Base-by-base conservation (phyloP, 768 basidiomycete genomes). In the Hypholoma fasciculare region DNA sequence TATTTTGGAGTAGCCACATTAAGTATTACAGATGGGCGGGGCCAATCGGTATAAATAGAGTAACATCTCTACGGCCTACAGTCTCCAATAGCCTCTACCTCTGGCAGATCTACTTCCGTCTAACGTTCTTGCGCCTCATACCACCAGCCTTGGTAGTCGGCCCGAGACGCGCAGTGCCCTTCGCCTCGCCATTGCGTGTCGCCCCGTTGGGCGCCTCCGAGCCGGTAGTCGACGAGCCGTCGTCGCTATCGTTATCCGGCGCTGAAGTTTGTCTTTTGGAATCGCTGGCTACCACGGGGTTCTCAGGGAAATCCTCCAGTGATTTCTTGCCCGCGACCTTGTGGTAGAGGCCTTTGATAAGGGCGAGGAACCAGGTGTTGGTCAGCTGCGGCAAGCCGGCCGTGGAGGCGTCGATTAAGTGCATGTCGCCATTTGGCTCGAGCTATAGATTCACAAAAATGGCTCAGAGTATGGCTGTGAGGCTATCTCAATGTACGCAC, bases 311-410 rank as follows among this genome's bases (percentile, higher is more conserved):
- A 3, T 60, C 57, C 46, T 61, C 46, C 30, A 52, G 52, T 3
- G 61, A 44, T n/a, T 63, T 64, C 44, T 68, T 71, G 17, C 67
- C 65, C 7, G 68, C 59, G 36, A 69, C 57, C 54, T 72, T 75
- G 43, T 54, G 27, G 55, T 69, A 62, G 26, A 78, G 63, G 6
- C 66, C 73, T 56, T 64, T 71, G 58, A 82, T 60, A 23, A 90
- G 69, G 13, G 76, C 66, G 58, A 86, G 64, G 65, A 89, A 86
- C 92, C 92, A 95, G 3, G 92, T 94, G 52, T 80, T 76, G 34
- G 69, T 69, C 27, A 91, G 61, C 7, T 81, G 76, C n/a, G 92
- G 88, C 4, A 73, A 72, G 2, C 71, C 72, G 16, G 84, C 89
- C 3, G 85, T 82, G 23, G 78, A 81, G 38, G 80, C 74, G 70